Evolutionary conservation across 2,329 filamentous ascomycete genomes (phyloP), one percentile per base, ranked within the genome.

Genomic region (Celoporthe dispersa): DNA sequence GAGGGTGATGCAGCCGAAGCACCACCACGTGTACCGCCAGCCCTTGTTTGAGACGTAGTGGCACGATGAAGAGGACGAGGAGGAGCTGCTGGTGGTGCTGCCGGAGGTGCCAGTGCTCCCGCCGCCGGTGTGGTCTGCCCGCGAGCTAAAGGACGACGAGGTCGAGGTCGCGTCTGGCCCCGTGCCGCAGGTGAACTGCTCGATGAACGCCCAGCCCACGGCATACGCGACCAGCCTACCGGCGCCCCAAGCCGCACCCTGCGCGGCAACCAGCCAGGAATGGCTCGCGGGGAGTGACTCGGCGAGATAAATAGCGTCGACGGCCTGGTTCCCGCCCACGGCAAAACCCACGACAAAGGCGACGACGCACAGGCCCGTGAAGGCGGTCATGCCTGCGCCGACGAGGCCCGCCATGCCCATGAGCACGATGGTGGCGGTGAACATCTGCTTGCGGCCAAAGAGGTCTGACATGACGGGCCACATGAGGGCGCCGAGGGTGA

Each of bases 1-100:
- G 31, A 66, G 48, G 25, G 64, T 66, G 64, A 66, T 66, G 64
- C 64, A 66, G 64, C 64, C 64, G 35, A 66, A 66, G 51, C 64
- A 66, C 64, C 64, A 66, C 64, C 64, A 66, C 31, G 64, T 66
- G 48, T 66, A 66, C 31, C 64, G 51, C 64, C 64, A 66, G 64
- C 64, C 64, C 64, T 66, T 55, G 53, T 66, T 66, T 33, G 64
- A 59, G 33, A 66, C 64, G 33, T 66, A 66, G 64, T 66, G 64
- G 51, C 64, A 66, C 31, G 44, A 53, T 8, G 41, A 4, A 0
- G 63, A 51, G 6, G 16, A 22, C 9, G 48, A 57, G 11, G 44
- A 37, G 14, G 28, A 55, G 48, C 16, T 66, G 25, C 25, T 19
- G 44, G 11, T n/a, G 60, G 12, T 44, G 61, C n/a, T 64, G 35